Evolutionary conservation across 2,329 filamentous ascomycete species (phyloP), one percentile per base, ranked within the genome.

Genomic region (Colletotrichum somersetense): DNA sequence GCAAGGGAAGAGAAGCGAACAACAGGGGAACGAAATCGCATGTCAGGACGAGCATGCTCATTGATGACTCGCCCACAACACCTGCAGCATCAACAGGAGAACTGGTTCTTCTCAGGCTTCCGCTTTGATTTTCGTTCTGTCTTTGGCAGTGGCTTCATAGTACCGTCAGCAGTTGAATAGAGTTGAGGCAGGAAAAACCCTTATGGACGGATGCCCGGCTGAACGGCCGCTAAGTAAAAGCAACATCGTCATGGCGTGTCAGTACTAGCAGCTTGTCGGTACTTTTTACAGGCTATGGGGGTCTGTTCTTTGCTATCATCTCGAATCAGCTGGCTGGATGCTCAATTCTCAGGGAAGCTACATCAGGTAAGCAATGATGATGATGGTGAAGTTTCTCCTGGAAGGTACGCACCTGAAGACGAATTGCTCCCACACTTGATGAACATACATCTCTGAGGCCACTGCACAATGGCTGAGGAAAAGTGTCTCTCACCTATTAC

Each of bases 61-160:
- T 14, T 61, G 4, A 70, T 14, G 20, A 65, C 16, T 14, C 52
- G 26, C 44, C 61, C 59, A 20, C 66, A 70, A n/a, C 66, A 61
- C n/a, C 53, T 50, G 35, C 30, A 72, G 4, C 68, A 68, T 38
- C 58, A 59, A 18, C 52, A 68, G 68, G 48, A 68, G 40, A 40
- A 59, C 18, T 33, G 40, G 11, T 61, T n/a, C 26, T 40, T 42
- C 26, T 14, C 44, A 4, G 26, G 14, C 16, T 59, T 55, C n/a
- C 23, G 52, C 11, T 30, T 71, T 11, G n/a, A n/a, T 11, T 62
- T 48, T n/a, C 33, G 61, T 14, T 48, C 46, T 30, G 7, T 53
- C 35, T 33, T 26, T 38, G 35, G 14, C 48, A 42, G 48, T 2
- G 35, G 23, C 35, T 63, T 53, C 48, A 40, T 35, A 12, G 20